Base-by-base conservation (phyloP, 208 protist species). In the Porcisia deanei region DNA sequence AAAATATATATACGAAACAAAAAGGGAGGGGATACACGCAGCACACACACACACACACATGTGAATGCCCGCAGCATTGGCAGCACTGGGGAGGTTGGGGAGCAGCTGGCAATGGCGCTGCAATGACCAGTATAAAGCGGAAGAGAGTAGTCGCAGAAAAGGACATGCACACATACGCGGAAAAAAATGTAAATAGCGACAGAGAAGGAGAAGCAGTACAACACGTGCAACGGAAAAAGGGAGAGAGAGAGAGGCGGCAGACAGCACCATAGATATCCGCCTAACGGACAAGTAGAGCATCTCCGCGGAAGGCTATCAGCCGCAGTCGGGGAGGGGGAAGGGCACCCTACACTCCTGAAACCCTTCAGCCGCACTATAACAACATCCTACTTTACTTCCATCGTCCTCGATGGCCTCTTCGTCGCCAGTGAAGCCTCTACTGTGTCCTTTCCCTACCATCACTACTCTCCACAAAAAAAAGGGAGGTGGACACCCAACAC, bases 171-270 rank as follows among this genome's bases (percentile, higher is more conserved):
- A 25, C 20, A 58, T 58, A 58, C 30, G 30, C 30, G 30, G 30
- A 30, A 30, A 30, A 30, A 30, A 30, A 30, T 30, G 30, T 25
- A 58, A 3, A 58, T 8, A 0, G 54, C 18, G 18, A 1, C 18
- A 58, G 7, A n/a, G 54, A n/a, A n/a, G 20, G 22, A 58, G 54
- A 58, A 58, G 2, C 54, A 58, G 10, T 8, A 58, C n/a, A 64
- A 37, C 59, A 7, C n/a, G 39, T 16, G 54, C 72, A 54, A n/a
- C 39, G 71, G 22, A 37, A 67, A 58, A 61, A 60, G 41, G 65
- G 43, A 57, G 55, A 7, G 45, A 52, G 59, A 55, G 67, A 53
- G 30, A 59, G 45, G 30, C 14, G 66, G 66, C 65, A 30, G 55
- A 39, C 30, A 65, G 30, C 30, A 30, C 30, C 30, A 30, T 30